Base-by-base conservation (phyloP, 2,329 filamentous ascomycete species). In the Colletotrichum musae region DNA sequence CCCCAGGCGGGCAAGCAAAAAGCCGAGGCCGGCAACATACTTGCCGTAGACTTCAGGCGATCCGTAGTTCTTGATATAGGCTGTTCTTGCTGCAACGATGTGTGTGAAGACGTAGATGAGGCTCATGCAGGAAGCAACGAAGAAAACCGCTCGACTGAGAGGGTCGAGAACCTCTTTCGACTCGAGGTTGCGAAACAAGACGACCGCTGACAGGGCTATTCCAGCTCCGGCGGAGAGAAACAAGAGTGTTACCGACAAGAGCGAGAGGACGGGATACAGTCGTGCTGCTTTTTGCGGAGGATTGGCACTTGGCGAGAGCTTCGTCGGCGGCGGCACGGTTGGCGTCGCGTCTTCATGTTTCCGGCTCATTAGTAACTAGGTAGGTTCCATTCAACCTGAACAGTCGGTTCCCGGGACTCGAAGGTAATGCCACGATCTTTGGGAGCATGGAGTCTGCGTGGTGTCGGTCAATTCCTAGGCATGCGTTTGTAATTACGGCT, bases 81-180 rank as follows among this genome's bases (percentile, higher is more conserved):
- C 56, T 15, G 51, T 39, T 13, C 56, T 56, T 4, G 62, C 56
- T 6, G 66, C 66, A 6, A 52, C 7, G 13, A 60, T 3, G 18
- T 69, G 66, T 2, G 66, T 60, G 13, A 69, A 16, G 7, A 66
- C 66, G 36, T 69, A 69, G 6, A 51, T 13, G 15, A 69, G 56
- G 26, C 62, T 69, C 45, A 61, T 21, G n/a, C 66, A 69, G 5
- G 66, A 66, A 18, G 66, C 66, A 4, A 66, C 62, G 36, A 69
- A 69, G 21, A 69, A 69, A 13, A 69, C 62, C 26, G 62, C 66
- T 39, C 66, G 36, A 32, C 66, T 69, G 15, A 69, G 57, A 18
- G 66, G 66, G 43, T 69, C 66, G 10, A 69, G 36, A 32, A 56
- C 32, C 26, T 69, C 62, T 2, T n/a, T 51, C 6, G 66, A 66